Evolutionary conservation across 1,284 basidiomycete species (phyloP), one percentile per base, ranked within the genome.

Genomic region (Pyrrhoderma lamaoense): DNA sequence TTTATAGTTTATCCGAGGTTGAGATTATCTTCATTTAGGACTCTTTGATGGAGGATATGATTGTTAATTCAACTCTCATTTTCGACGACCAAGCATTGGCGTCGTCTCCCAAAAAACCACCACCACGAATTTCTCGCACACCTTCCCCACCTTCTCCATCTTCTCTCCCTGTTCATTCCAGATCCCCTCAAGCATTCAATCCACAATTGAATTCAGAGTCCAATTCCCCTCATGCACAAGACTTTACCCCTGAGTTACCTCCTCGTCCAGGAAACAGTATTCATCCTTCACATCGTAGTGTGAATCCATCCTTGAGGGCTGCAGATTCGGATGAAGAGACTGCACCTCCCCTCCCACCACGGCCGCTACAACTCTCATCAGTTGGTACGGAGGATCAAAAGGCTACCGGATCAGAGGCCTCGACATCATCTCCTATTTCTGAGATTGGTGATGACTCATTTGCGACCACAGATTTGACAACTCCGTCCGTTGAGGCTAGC

Each of bases 31-130:
- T 22, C 60, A 42, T 21, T 22, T 31, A 93, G 89, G 93, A 96
- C 62, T 80, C 85, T 0, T 69, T 93, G 3, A 86, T 94, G 76
- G 92, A 94, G 64, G 86, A 93, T 60, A 69, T 96, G 34, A 93
- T 96, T 60, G 76, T 71, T 16, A 75, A 89, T 61, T 75, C 82
- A 0, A 66, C 70, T 45, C 62, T 75, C 4, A 67, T 89, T 18
- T 89, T 86, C 62, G 80, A 83, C 45, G 78, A 83, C 39, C 60
- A 58, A 19, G 19, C 54, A 13, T 16, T 40, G 16, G 18, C 49
- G 25, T 7, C 47, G 38, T 3, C 19, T 21, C 18, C 48, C 16
- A 7, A 31, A 4, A 55, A 58, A 27, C 23, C 46, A 22, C 27
- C 47, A 19, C 45, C 45, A 35, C 19, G 14, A 50, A 57, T 64